Percentiles rank a stretch among this genome's conserved stretches.
Evolutionary conservation across 331 rosid species (phyloP).

Genomic region (Erythrophleum ivorense): DNA sequence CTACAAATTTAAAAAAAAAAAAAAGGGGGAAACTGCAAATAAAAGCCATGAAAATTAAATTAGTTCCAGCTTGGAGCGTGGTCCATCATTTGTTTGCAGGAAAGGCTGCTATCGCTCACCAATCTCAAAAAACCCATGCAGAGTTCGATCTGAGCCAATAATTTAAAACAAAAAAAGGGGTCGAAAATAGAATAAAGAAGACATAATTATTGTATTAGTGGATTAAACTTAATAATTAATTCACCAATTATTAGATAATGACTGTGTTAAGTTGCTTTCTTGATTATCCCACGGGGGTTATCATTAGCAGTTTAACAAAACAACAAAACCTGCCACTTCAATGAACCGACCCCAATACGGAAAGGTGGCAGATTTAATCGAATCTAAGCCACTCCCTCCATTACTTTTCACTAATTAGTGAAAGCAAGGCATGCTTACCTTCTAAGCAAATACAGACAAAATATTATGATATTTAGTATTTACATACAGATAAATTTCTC

Average conservation of each 20-base stretch:
- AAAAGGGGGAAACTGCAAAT: no score
- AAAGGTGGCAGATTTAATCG: constrained; percentile 40
- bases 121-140: neutral
- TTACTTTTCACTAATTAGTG: constrained; percentile 36
- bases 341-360: constrained; percentile 48
- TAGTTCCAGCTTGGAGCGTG: neutral
- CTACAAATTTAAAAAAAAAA: no score
- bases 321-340: constrained; percentile 48
- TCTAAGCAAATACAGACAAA: constrained; percentile 45
- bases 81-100: neutral
- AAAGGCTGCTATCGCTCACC: neutral
- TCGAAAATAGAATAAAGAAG: neutral
- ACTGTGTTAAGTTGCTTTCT: neutral
- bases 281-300: constrained; percentile 5
- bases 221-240: constrained; percentile 19
- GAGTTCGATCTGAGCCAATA: neutral
- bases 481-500: no score
- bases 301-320: constrained; percentile 33
- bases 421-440: constrained; percentile 57
- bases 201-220: neutral
- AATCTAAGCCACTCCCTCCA: constrained; percentile 22
- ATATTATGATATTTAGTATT: no score
- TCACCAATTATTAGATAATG: constrained; percentile 30
- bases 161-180: neutral
- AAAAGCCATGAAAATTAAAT: neutral